phyloP scores from a whole-genome alignment of 768 basidiomycete species.

The Kwoniella bestiolae region DNA sequence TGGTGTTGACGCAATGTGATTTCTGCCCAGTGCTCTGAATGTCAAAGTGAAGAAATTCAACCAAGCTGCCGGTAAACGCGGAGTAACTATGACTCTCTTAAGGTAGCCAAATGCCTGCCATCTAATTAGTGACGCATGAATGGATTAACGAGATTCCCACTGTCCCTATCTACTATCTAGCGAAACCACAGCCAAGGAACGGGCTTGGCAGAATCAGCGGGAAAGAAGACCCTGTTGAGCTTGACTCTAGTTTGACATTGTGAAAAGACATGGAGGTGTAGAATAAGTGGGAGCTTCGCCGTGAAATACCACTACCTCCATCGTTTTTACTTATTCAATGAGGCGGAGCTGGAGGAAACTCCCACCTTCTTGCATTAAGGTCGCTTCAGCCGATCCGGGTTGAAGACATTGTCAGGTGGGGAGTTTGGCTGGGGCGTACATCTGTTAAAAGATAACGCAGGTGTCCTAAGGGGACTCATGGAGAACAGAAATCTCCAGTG shows the following conservation, averaged over 20 bases:
- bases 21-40: conserved; percentile 83
- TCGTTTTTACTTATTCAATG: conserved; percentile 79
- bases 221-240: conserved; percentile 84
- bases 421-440: conserved; percentile 81
- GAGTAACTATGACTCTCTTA: conserved; percentile 82
- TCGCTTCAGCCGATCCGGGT: conserved; percentile 70
- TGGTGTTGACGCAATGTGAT: conserved; percentile 80
- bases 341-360: conserved; percentile 72
- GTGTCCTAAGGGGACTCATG: conserved; percentile 78
- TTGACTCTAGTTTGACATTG: conserved; percentile 86
- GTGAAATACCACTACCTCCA: conserved; percentile 83
- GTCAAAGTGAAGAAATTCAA: conserved; percentile 81
- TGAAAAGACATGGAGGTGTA: conserved; percentile 81
- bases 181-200: background rate
- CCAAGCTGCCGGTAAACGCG: conserved; percentile 77
- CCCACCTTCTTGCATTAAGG: conserved; percentile 74
- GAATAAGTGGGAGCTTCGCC: conserved; percentile 79
- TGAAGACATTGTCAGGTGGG: conserved; percentile 79
- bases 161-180: background rate
- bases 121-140: conserved; percentile 51
- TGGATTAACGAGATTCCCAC: background rate
- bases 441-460: conserved; percentile 80
- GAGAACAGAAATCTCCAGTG: conserved; percentile 80
- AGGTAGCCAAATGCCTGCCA: conserved; percentile 78
- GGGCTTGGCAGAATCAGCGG: conserved; percentile 36